Conservation (phyloP, 148 eudicot species). For the Camellia granthamiana region DNA sequence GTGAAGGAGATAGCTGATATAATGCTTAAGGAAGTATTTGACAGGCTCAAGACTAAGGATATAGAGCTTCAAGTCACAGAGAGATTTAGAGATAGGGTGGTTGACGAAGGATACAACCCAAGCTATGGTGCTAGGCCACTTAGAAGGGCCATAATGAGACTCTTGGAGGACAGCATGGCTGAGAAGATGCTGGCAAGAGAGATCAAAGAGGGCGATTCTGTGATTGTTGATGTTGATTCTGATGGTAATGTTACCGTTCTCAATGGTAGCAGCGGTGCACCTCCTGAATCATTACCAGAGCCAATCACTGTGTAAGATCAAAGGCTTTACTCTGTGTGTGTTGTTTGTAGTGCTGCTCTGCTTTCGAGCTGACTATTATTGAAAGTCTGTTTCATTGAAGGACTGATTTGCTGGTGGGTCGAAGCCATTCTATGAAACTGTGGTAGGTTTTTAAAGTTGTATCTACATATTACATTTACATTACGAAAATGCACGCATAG, state of each 20-base stretch:
- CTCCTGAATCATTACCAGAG: constrained; percentile 27
- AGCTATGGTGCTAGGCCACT: constrained; percentile 51
- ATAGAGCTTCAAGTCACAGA: constrained; percentile 40
- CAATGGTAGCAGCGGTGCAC: constrained; percentile 27
- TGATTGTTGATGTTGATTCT: constrained; percentile 34
- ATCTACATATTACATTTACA: background rate
- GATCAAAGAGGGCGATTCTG: constrained; percentile 37
- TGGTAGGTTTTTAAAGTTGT: constrained; percentile 4
- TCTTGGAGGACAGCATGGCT: constrained; percentile 45
- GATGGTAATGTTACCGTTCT: constrained; percentile 39
- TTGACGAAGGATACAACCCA: constrained; percentile 42
- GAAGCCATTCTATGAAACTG: background rate
- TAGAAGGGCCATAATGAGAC: constrained; percentile 43
- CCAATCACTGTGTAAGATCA: constrained; percentile 23
- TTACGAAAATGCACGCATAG: background rate
- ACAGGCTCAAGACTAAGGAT: constrained; percentile 37
- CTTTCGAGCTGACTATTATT: background rate
- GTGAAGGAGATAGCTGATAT: constrained; percentile 40
- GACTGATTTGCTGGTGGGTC: background rate
- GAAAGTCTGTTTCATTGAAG: background rate
- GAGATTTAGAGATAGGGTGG: constrained; percentile 36
- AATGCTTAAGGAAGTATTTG: constrained; percentile 39
- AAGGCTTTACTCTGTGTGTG: background rate
- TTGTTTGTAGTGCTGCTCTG: constrained; percentile 10
- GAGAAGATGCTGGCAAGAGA: constrained; percentile 39